These are phyloP conservation scores for Urostyla sp. DNA, from an alignment of 73 alveolate species.

Conservation along the genomic window DNA sequence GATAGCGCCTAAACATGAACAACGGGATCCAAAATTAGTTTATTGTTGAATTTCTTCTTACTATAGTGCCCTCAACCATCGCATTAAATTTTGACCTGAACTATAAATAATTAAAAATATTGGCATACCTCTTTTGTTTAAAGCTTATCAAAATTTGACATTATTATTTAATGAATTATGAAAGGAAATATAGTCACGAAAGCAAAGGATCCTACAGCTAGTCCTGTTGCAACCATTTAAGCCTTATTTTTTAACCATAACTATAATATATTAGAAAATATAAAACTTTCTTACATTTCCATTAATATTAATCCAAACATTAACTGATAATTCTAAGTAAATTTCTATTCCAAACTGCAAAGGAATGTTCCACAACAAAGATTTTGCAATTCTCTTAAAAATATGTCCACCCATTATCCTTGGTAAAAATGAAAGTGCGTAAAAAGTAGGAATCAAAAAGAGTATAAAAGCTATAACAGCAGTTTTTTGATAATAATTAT, in stretches of 20 bases:
- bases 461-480: too few species aligned
- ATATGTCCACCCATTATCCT: not conserved
- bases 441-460: not conserved
- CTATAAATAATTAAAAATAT: too few species aligned
- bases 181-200: constrained; percentile 26
- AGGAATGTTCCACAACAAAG: constrained; percentile 24
- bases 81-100: not conserved
- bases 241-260: too few species aligned
- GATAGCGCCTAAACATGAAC: constrained; percentile 23
- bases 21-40: constrained; percentile 40
- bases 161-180: constrained; percentile 6
- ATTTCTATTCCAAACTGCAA: constrained; percentile 29
- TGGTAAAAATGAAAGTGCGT: constrained; percentile 8
- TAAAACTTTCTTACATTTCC: too few species aligned
- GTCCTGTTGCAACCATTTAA: constrained; percentile 21
- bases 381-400: not conserved
- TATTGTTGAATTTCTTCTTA: not conserved
- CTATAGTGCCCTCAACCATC: constrained; percentile 4
- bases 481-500: constrained; percentile 20
- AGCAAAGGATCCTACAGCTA: constrained; percentile 10
- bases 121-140: not conserved
- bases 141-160: constrained; percentile 13
- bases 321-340: constrained; percentile 33
- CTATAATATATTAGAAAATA: too few species aligned
- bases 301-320: constrained; percentile 33